Evolutionary conservation across 768 basidiomycete species (phyloP), one percentile per base, ranked within the genome.

Genomic region (Kwoniella shandongensis): DNA sequence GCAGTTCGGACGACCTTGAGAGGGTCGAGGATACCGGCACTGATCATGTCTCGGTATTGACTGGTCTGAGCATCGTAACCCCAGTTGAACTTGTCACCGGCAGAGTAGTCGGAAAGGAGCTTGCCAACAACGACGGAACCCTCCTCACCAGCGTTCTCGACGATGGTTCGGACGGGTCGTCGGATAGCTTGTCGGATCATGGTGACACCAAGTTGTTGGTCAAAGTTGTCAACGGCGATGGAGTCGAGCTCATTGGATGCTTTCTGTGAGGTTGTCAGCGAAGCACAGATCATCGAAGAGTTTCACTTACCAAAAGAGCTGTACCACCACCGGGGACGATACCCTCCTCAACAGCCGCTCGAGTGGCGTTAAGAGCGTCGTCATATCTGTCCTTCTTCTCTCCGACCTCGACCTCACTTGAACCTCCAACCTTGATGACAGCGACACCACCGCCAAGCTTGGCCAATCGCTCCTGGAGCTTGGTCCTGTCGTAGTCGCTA

Each of bases 301-400:
- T 23, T 39, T 6, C 8, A 71, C 70, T 67, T 32, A 71, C 72
- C 72, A 96, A 84, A 22, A 96, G 84, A 25, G 94, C 93, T 29
- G 90, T 86, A 76, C 93, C 93, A 72, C 94, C 94, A 41, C 94
- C 94, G 50, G 94, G 94, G 30, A 98, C 87, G 71, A 97, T 96
- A 74, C 94, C 94, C 78, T 99, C 93, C 79, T 97, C 94, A 27
- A 98, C 94, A 42, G 94, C 92, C 23, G 94, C 94, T 38, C 94
- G 88, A 3, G 94, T 98, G n/a, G 93, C 92, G 77, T 96, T 96
- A 44, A 97, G 82, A 1, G 93, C 93, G 73, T 94, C 91, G 66
- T 97, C 93, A 72, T 96, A 97, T 35, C 93, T 83, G 76, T 98
- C 94, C 85, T 98, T 96, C 89, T 97, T 98, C 84, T 98, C 94